phyloP scores from a whole-genome alignment of 2,329 filamentous ascomycete species.

The Coniochaeta sp. region DNA sequence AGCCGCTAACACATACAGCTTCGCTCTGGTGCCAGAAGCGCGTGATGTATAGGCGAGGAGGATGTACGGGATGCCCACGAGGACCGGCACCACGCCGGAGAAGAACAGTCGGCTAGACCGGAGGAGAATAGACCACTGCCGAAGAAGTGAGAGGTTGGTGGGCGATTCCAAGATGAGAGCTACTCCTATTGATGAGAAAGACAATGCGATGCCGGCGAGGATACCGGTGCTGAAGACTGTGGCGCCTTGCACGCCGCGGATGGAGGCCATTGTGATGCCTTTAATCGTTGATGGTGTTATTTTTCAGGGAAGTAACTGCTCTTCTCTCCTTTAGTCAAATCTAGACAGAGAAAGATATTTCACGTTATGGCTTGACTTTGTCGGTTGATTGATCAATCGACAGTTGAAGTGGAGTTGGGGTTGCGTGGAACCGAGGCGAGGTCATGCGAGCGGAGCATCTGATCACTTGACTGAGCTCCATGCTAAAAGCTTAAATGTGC shows the following conservation, averaged over 20 bases:
- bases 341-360: not conserved
- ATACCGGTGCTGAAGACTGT: slow-evolving; percentile 42
- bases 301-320: not conserved
- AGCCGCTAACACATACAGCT: slow-evolving; percentile 37
- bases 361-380: not conserved
- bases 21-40: slow-evolving; percentile 19
- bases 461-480: no score
- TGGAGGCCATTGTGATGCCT: slow-evolving; percentile 3
- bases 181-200: slow-evolving; percentile 27
- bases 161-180: slow-evolving; percentile 49
- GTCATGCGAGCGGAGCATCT: not conserved
- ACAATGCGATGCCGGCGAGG: slow-evolving; percentile 31
- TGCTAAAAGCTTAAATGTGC: no score
- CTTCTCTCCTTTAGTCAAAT: not conserved
- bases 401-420: not conserved
- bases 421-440: not conserved
- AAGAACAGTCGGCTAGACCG: slow-evolving; percentile 28
- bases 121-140: slow-evolving; percentile 43
- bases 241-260: slow-evolving; percentile 39
- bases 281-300: not conserved
- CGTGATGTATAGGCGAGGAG: slow-evolving; percentile 33
- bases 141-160: slow-evolving; percentile 39
- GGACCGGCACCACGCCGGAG: slow-evolving; percentile 25
- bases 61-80: slow-evolving; percentile 31
- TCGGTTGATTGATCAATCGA: not conserved